Base-by-base conservation (phyloP, 208 protist species). In the Crithidia bombi region DNA sequence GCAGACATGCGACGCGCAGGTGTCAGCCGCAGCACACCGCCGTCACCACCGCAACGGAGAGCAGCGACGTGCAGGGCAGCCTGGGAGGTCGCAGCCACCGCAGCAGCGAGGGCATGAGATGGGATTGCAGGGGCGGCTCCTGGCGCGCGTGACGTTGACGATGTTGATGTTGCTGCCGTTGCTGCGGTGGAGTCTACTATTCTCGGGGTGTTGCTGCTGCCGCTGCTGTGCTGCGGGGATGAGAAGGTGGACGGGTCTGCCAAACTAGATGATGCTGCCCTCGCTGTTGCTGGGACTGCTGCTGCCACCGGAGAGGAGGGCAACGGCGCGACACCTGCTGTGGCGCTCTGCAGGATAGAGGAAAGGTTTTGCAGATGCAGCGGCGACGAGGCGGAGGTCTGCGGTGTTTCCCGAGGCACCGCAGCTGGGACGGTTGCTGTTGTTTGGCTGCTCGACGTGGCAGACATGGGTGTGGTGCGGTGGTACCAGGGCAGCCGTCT, bases 401-500 rank as follows among this genome's bases (percentile, higher is more conserved):
- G 56, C 11, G 51, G 38, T 32, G 64, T 4, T 30, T 49, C 26
- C 3, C 9, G 19, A 2, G 26, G 5, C 14, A 38, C 50, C 50
- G 5, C 30, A 25, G 10, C 25, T 35, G 62, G 10, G 9, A 44
- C 15, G 17, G 64, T 39, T 15, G 46, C 25, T 17, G 28, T 28
- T 25, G 39, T 56, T n/a, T n/a, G n/a, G 39, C 26, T 10, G 58
- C 38, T 4, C 3, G 50, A 33, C 25, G 26, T 28, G 19, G 19
- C 2, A 23, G 28, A 10, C 32, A 41, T 33, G 28, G 46, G 12
- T 28, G 56, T 28, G 33, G 33, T 25, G 49, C 33, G 61, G 51
- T 75, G 69, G 61, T 91, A 78, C 86, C 89, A 94, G 5, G 89
- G 85, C 28, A 94, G 46, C 15, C 70, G 62, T 19, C 66, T 80